Base-by-base conservation (phyloP, 148 eudicot species). In the Dysphania ambrosioides region DNA sequence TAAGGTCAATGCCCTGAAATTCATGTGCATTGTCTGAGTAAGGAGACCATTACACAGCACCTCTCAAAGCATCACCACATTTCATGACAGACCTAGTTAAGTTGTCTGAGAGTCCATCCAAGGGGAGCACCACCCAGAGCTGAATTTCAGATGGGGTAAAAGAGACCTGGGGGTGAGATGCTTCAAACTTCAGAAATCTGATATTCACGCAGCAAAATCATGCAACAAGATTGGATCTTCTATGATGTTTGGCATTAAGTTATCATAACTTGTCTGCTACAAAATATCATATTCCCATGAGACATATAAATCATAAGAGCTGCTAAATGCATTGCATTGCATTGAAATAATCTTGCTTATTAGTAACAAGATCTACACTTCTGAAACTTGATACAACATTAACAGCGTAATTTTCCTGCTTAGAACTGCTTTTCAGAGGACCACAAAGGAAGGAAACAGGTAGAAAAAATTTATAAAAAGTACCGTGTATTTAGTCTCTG, bases 401-500 rank as follows among this genome's bases (percentile, higher is more conserved):
- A 32, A 38, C 8, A 44, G 49, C 6, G 4, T 31, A 4, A n/a
- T 24, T 53, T 19, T 18, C 62, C 24, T 21, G 27, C 71, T 75
- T 24, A 57, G 18, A 26, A 12, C 51, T 49, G 34, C 75, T 68
- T 68, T 41, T 9, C 49, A 23, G 13, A 60, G n/a, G 61, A 8
- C 63, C 31, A 26, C 6, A 8, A 27, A 21, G 27, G 58, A 42
- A 41, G 15, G n/a, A n/a, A n/a, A n/a, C n/a, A 3, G 57, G 1
- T 7, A 1, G 19, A 9, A 2, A 44, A 68, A 44, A 8, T 3
- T 32, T 8, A 16, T 36, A 63, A 27, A n/a, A 53, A 36, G 36
- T 90, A 95, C 98, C 89, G 98, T 95, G 79, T 95, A 95, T 73
- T 90, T 90, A 13, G 98, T 95, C 85, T 90, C 93, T 49, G 92